These are phyloP conservation scores for Mycena olivaceomarginata DNA, from an alignment of 768 basidiomycete species.

Conservation along the genomic window DNA sequence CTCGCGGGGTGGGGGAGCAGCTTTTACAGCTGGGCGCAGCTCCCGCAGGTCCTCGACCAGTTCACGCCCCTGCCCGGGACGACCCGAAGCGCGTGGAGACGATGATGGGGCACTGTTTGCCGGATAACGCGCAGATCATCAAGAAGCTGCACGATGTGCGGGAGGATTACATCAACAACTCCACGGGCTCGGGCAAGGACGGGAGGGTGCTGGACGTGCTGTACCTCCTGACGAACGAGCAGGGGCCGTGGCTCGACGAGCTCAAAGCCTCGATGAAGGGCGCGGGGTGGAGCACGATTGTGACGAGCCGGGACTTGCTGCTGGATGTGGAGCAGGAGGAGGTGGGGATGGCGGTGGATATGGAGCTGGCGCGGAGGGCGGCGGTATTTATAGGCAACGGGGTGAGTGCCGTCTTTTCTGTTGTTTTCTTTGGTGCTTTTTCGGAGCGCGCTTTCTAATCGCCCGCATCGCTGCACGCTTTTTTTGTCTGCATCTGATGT, in stretches of 20 bases:
- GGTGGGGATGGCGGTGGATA: background rate
- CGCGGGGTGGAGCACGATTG: background rate
- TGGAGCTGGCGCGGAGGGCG: background rate
- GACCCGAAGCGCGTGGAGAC: constrained; percentile 26
- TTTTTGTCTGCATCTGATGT: too few relatives aligned
- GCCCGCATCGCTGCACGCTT: too few relatives aligned
- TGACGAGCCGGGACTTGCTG: background rate
- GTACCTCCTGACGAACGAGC: background rate
- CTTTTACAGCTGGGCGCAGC: constrained; percentile 54
- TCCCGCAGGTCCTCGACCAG: constrained; percentile 50
- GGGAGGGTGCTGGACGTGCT: constrained; percentile 24
- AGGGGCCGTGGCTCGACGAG: background rate
- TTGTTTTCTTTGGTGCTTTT: too few relatives aligned
- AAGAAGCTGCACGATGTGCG: constrained; percentile 40
- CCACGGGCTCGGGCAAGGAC: constrained; percentile 3
- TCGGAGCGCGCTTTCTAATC: too few relatives aligned
- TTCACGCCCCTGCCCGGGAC: constrained; percentile 47
- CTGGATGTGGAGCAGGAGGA: background rate
- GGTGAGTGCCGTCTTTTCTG: too few relatives aligned
- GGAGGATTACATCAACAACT: constrained; percentile 35
- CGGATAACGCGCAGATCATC: constrained; percentile 44
- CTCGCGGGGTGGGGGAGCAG: constrained; percentile 48
- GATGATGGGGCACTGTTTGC: constrained; percentile 52
- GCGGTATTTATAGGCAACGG: background rate
- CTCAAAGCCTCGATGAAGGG: background rate